phyloP scores from a whole-genome alignment of 2,329 filamentous ascomycete species.

The Trematosphaeria pertusa region DNA sequence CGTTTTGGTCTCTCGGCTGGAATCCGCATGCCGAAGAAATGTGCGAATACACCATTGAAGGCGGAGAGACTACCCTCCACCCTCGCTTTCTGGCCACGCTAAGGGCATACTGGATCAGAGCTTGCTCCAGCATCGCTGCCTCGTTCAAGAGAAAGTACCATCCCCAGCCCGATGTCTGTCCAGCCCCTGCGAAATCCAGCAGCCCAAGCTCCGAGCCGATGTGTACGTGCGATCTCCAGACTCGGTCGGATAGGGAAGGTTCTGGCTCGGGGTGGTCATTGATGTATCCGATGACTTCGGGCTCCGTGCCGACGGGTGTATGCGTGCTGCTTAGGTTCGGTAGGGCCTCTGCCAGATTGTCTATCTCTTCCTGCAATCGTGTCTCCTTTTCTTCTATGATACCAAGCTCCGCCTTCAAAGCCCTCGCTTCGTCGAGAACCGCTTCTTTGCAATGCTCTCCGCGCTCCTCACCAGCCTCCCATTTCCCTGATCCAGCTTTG shows the following conservation, averaged over 20 bases:
- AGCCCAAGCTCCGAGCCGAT: slow-evolving; percentile 87
- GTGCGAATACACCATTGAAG: slow-evolving; percentile 89
- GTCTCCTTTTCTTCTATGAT: slow-evolving; percentile 68
- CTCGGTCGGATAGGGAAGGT: slow-evolving; percentile 47
- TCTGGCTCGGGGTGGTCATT: slow-evolving; percentile 68
- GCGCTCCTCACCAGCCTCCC: slow-evolving; percentile 36
- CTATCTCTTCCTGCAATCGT: slow-evolving; percentile 69
- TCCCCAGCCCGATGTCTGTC: slow-evolving; percentile 88
- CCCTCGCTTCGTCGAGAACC: slow-evolving; percentile 69
- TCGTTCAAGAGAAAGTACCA: slow-evolving; percentile 98
- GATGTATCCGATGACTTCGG: slow-evolving; percentile 76
- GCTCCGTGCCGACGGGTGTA: slow-evolving; percentile 74
- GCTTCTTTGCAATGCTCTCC: slow-evolving; percentile 54
- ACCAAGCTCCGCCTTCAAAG: slow-evolving; percentile 68
- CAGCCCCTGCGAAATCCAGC: slow-evolving; percentile 86
- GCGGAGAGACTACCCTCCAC: slow-evolving; percentile 83
- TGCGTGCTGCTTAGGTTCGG: slow-evolving; percentile 83
- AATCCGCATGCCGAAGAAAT: slow-evolving; percentile 92
- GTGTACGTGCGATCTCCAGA: slow-evolving; percentile 79
- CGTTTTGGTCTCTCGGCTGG: slow-evolving; percentile 87
- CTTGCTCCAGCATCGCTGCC: slow-evolving; percentile 92
- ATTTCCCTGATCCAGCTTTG: slow-evolving; percentile 47
- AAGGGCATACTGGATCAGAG: slow-evolving; percentile 85
- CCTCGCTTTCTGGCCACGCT: slow-evolving; percentile 73
- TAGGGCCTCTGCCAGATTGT: slow-evolving; percentile 75